Base-by-base conservation (phyloP, 2,329 filamentous ascomycete genomes). In the Ciborinia camelliae region DNA sequence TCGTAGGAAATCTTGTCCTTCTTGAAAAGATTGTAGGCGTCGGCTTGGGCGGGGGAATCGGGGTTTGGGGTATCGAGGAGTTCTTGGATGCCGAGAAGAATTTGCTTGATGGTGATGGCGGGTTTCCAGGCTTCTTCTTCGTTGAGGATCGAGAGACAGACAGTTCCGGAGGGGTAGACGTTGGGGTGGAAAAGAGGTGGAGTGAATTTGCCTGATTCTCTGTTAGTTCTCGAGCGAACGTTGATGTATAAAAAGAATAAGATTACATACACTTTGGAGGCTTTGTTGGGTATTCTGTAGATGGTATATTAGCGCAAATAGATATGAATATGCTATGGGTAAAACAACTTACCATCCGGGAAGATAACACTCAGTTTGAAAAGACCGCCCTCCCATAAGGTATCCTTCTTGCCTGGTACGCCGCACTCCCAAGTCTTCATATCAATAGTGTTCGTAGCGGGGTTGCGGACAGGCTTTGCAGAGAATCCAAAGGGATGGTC, bases 51-150 rank as follows among this genome's bases (percentile, higher is more conserved):
- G 0, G 95, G 95, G 1, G 92, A 97, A 59, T 99, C 95, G 3
- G 94, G 95, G 75, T 99, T 99, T 20, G 96, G 95, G 73, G 97
- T 94, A 76, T 99, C 90, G 48, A 99, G 87, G 1, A 99, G 85
- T 73, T 96, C 94, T 78, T 99, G 95, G 65, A 99, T 96, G 57
- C 95, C 95, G 1, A 98, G 84, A 7, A 98, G 85, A 69, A 99
- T 98, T 79, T 98, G 92, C 80, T 97, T 98, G 77, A 99, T 92
- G 0, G 95, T 99, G 74, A 99, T 99, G 8, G 95, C 94, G 0
- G 95, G 96, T 78, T 96, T 96, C 95, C 96, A 99, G 8, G 91
- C 93, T 77, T 99, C 95, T 73, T 99, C 95, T 77, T 99, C 96
- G 79, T 98, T 99, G 70, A 99, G 80, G 71, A 99, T 99, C 35